Base-by-base conservation (phyloP, 176 grass and related monocot genomes). In the Triticum aestivum region DNA sequence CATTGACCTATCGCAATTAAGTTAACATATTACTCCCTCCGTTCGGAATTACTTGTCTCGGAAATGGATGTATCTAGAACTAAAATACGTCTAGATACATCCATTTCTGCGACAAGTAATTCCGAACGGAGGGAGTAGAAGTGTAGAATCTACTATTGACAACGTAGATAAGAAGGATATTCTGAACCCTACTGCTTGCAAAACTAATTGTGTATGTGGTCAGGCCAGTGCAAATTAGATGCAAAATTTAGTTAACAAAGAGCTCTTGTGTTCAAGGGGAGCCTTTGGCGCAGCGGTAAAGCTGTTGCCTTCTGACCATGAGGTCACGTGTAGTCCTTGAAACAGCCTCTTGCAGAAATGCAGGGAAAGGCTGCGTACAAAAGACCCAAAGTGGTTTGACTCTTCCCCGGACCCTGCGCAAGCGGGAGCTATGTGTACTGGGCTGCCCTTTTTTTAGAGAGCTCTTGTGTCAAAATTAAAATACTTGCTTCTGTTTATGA, bases 241-340 rank as follows among this genome's bases (percentile, higher is more conserved):
- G 18, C 52, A 44, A 49, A 66, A 41, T 64, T 44, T 80, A 52
- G 29, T 69, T 79, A 66, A 20, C 59, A 52, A 61, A 75, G 34
- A 87, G 9, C 13, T 79, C 29, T 59, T 83, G 20, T 79, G 73
- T 83, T 15, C 47, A 49, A 49, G 47, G 47, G 13, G 47, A 49
- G 12, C 47, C 47, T 49, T 49, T 49, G 47, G 47, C 1, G 13
- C 13, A 49, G 47, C 13, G 47, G 45, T 13, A 49, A 49, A 49
- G 47, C 47, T 5, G 13, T 49, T 49, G 47, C 13, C 11, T 49
- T 14, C 4, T 49, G 12, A 49, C 47, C 49, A 52, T 52, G 49
- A 52, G 14, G 49, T 17, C 44, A 47, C 3, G 10, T 47, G 44
- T 47, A 45, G 11, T 47, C 44, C 44, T 47, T 11, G 11, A 47